Conservation (phyloP, 2,329 filamentous ascomycete species). For the Diaporthe longicolla region DNA sequence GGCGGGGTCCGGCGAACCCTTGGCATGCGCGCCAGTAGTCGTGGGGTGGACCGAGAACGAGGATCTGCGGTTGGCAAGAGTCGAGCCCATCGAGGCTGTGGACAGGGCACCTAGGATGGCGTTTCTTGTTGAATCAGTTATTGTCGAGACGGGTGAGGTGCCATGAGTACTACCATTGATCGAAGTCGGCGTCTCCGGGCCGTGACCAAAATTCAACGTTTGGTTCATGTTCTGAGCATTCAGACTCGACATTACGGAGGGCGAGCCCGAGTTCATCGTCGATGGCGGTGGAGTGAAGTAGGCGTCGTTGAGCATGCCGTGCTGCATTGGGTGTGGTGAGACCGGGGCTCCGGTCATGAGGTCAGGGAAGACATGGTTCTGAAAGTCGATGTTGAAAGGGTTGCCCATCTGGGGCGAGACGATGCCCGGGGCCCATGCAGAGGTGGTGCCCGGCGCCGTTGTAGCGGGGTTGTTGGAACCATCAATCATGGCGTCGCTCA, state of each 20-base stretch:
- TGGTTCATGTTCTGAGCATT: slow-evolving; percentile 75
- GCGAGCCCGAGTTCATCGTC: slow-evolving; percentile 78
- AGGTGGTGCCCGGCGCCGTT: slow-evolving; percentile 63
- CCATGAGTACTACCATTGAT: slow-evolving; percentile 75
- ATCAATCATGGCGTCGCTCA: slow-evolving; percentile 93
- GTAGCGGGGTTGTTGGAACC: slow-evolving; percentile 76
- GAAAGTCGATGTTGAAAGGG: slow-evolving; percentile 82
- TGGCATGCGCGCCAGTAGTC: slow-evolving; percentile 67
- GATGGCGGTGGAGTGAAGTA: slow-evolving; percentile 84
- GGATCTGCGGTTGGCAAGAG: slow-evolving; percentile 74
- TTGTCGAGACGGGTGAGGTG: slow-evolving; percentile 72
- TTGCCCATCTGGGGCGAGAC: slow-evolving; percentile 77
- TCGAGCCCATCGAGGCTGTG: slow-evolving; percentile 63
- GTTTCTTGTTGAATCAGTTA: slow-evolving; percentile 75
- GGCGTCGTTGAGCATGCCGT: slow-evolving; percentile 79
- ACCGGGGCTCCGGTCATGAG: slow-evolving; percentile 79
- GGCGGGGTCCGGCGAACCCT: slow-evolving; percentile 54
- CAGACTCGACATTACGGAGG: slow-evolving; percentile 77
- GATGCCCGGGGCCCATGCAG: slow-evolving; percentile 80
- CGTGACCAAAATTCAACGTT: slow-evolving; percentile 73
- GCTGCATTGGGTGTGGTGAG: slow-evolving; percentile 81
- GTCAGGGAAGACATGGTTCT: slow-evolving; percentile 82
- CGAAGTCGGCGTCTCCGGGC: slow-evolving; percentile 81
- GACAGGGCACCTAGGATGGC: slow-evolving; percentile 72
- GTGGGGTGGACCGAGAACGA: slow-evolving; percentile 70